Percentiles rank a stretch among this genome's conserved stretches.
Conservation (phyloP, 108 stramenopile species). For the Phaeodactylum tricornutum region DNA sequence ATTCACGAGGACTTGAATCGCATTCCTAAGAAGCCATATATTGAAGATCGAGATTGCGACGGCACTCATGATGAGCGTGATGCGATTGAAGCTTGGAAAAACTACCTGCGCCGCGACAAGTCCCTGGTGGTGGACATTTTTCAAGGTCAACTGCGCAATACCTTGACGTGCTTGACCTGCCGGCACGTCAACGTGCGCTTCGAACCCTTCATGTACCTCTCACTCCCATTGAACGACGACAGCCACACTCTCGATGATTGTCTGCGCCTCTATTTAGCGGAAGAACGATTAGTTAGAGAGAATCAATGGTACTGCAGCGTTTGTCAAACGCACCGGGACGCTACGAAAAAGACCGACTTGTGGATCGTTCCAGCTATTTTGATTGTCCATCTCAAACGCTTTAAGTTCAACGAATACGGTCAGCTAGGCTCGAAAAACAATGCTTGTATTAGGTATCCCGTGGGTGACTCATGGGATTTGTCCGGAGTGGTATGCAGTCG, state of each 20-base stretch:
- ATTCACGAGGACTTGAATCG: constrained; percentile 94
- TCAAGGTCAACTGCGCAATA: constrained; percentile 90
- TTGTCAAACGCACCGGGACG: constrained; percentile 73
- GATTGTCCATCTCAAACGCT: constrained; percentile 92
- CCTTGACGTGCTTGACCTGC: constrained; percentile 63
- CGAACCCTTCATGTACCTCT: constrained; percentile 94
- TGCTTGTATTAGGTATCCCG: constrained; percentile 37
- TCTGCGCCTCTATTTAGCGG: constrained; percentile 53
- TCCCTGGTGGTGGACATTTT: constrained; percentile 90
- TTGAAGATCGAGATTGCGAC: constrained; percentile 81
- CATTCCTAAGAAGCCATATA: constrained; percentile 72
- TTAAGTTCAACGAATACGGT: constrained; percentile 53
- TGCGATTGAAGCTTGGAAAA: constrained; percentile 78
- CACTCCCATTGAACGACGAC: constrained; percentile 50
- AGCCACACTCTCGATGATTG: constrained; percentile 62
- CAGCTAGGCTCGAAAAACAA: constrained; percentile 62
- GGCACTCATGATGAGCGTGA: constrained; percentile 67
- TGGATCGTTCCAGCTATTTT: constrained; percentile 90
- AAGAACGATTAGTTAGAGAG: constrained; percentile 62
- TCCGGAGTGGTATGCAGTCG: constrained; percentile 27
- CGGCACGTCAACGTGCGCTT: constrained; percentile 72
- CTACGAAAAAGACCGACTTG: constrained; percentile 76
- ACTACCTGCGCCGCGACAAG: constrained; percentile 76
- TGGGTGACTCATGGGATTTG: constrained; percentile 53
- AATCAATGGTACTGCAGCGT: constrained; percentile 76